These are phyloP conservation scores for Fusarium tuaranense DNA, from an alignment of 2,329 filamentous ascomycete genomes.

Conservation along the genomic window DNA sequence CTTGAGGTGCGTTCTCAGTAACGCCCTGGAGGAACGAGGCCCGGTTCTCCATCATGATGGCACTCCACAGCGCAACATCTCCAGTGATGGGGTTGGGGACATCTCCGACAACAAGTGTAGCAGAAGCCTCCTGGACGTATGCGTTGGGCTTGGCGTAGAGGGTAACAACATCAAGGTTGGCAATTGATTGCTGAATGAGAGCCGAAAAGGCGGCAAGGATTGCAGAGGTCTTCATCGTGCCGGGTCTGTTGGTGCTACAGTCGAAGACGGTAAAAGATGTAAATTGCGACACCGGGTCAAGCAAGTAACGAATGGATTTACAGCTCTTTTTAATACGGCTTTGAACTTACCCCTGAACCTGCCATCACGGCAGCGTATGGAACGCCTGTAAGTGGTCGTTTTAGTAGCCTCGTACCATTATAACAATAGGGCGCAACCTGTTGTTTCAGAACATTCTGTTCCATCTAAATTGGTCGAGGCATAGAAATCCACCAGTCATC, in stretches of 20 bases:
- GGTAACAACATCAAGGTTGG: conserved; percentile 14
- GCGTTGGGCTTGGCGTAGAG: background rate
- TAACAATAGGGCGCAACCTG: background rate
- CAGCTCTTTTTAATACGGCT: background rate
- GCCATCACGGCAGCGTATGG: no score
- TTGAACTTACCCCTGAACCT: background rate
- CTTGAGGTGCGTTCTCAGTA: conserved; percentile 10
- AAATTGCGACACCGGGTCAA: background rate
- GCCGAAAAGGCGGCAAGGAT: background rate
- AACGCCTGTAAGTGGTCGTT: no score
- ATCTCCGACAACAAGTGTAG: conserved; percentile 9
- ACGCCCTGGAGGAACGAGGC: conserved; percentile 18
- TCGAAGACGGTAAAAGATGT: background rate
- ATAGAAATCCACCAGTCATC: background rate
- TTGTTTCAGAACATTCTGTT: no score
- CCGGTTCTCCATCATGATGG: conserved; percentile 21
- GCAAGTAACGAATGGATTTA: no score
- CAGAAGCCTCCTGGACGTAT: conserved; percentile 22
- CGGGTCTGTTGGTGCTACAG: no score
- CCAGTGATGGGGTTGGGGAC: conserved; percentile 13
- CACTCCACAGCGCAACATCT: conserved; percentile 21
- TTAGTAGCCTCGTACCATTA: background rate
- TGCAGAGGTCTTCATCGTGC: background rate
- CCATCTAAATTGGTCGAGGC: no score
- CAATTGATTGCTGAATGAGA: background rate